These are phyloP conservation scores for Trichoderma arundinaceum DNA, from an alignment of 2,329 filamentous ascomycete species.

Conservation along the genomic window DNA sequence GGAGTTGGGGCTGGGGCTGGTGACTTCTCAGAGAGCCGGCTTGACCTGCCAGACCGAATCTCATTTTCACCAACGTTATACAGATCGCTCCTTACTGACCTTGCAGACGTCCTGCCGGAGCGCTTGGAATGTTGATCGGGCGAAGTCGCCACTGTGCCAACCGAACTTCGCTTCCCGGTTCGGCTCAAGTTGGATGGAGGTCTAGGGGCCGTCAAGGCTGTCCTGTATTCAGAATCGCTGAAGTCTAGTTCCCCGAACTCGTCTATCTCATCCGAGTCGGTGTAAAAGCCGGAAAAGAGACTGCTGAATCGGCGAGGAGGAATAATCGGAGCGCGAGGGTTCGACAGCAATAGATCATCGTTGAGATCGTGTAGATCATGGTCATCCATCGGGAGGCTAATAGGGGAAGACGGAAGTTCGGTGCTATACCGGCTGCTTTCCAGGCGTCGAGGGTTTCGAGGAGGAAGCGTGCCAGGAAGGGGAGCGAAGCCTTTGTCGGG, in stretches of 20 bases:
- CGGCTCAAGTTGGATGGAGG: slow-evolving; percentile 51
- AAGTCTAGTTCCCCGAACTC: slow-evolving; percentile 66
- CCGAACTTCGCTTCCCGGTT: slow-evolving; percentile 51
- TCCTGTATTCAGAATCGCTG: slow-evolving; percentile 71
- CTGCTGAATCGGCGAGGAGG: slow-evolving; percentile 79
- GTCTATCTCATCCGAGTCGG: slow-evolving; percentile 67
- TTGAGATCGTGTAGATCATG: slow-evolving; percentile 65
- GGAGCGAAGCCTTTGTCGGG: slow-evolving; percentile 56
- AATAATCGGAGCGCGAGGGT: slow-evolving; percentile 64
- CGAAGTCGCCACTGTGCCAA: slow-evolving; percentile 47
- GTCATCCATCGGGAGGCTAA: slow-evolving; percentile 47
- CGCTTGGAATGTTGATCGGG: slow-evolving; percentile 49
- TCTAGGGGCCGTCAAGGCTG: slow-evolving; percentile 67
- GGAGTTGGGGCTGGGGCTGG: slow-evolving; percentile 37
- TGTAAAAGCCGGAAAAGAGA: slow-evolving; percentile 85
- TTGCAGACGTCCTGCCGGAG: slow-evolving; percentile 41
- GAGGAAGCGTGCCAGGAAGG: slow-evolving; percentile 59
- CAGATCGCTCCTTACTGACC: slow-evolving; percentile 53
- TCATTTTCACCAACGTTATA: slow-evolving; percentile 48
- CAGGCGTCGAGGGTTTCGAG: slow-evolving; percentile 65
- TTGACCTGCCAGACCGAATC: slow-evolving; percentile 41
- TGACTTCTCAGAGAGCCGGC: slow-evolving; percentile 49
- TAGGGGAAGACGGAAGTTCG: slow-evolving; percentile 59
- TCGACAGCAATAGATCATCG: slow-evolving; percentile 75
- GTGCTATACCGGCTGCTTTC: slow-evolving; percentile 52